Percentiles rank a stretch among this genome's conserved stretches.
phyloP scores from a whole-genome alignment of 169 alveolate species.

The Theileria luwenshuni region DNA sequence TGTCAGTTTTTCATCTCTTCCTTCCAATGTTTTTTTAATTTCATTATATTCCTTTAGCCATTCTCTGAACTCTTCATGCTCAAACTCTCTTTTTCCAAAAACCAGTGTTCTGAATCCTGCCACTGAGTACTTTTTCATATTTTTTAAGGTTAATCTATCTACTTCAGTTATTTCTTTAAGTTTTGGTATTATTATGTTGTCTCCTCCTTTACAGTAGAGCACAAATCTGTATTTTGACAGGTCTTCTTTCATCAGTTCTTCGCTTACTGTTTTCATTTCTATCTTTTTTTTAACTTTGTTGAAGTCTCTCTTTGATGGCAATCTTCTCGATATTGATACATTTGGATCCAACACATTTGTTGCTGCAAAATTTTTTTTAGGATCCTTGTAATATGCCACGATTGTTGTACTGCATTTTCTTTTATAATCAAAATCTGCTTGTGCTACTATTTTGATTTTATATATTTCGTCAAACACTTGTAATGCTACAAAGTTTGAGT shows the following conservation, averaged over 20 bases:
- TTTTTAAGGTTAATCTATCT: slow-evolving; percentile 69
- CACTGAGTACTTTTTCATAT: slow-evolving; percentile 80
- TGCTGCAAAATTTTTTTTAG: not conserved
- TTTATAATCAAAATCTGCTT: slow-evolving; percentile 77
- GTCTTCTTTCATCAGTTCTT: slow-evolving; percentile 25
- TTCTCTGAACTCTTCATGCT: slow-evolving; percentile 69
- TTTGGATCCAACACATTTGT: not conserved
- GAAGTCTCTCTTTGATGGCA: not conserved
- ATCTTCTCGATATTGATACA: not conserved
- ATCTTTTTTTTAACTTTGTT: slow-evolving; percentile 17
- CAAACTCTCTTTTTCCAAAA: slow-evolving; percentile 88
- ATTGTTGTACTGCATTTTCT: slow-evolving; percentile 80
- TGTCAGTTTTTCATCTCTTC: slow-evolving; percentile 78
- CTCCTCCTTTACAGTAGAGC: slow-evolving; percentile 92
- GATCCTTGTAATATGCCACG: slow-evolving; percentile 39
- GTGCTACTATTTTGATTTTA: slow-evolving; percentile 76
- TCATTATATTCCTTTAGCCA: slow-evolving; percentile 76
- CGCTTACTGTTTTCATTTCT: slow-evolving; percentile 25
- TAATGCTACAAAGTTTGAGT: slow-evolving; percentile 68
- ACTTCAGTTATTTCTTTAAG: slow-evolving; percentile 57
- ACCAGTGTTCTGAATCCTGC: slow-evolving; percentile 89
- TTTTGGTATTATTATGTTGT: slow-evolving; percentile 84
- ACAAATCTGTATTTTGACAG: slow-evolving; percentile 62
- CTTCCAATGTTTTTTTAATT: slow-evolving; percentile 68
- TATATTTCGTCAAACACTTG: slow-evolving; percentile 71